A percentile compares a stretch with the other conserved stretches of the same genome.
Conservation (phyloP, 164 flowering plant species). For the Vitis vinifera region DNA sequence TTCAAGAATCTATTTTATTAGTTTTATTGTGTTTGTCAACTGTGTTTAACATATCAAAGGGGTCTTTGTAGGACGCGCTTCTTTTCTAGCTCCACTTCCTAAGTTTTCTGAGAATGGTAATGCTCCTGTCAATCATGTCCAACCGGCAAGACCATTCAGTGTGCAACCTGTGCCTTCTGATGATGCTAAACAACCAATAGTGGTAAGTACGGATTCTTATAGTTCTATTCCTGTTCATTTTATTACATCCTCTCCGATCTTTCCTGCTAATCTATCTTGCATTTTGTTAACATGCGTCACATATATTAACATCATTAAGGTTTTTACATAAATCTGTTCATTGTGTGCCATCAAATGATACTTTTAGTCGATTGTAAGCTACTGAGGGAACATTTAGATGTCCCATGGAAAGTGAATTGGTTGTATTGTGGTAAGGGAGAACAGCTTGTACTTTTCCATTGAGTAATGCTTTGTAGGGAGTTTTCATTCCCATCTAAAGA, state of each 20-base stretch:
- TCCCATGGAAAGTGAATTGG: no score
- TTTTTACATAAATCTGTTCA: neutral
- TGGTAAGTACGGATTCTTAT: constrained; percentile 25
- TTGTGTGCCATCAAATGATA: neutral
- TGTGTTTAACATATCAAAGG: neutral
- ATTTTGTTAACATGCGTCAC: neutral
- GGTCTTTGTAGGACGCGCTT: constrained; percentile 47
- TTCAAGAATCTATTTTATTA: neutral
- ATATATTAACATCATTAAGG: no score
- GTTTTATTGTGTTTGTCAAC: neutral
- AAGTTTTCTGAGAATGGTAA: constrained; percentile 33
- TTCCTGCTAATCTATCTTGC: neutral
- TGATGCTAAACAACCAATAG: constrained; percentile 24
- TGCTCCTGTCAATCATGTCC: constrained; percentile 29
- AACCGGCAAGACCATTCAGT: constrained; percentile 23
- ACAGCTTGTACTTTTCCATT: no score
- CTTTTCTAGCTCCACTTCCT: constrained; percentile 48
- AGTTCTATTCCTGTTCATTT: neutral
- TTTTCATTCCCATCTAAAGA: no score
- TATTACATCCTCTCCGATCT: no score
- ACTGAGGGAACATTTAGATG: no score
- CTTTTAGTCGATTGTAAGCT: no score
- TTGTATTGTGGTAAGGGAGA: no score
- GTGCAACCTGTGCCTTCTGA: constrained; percentile 52
- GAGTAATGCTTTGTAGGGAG: no score